A percentile compares a stretch with the other conserved stretches of the same genome.
phyloP scores from a whole-genome alignment of 768 basidiomycete species.

The Termitomyces sp. region DNA sequence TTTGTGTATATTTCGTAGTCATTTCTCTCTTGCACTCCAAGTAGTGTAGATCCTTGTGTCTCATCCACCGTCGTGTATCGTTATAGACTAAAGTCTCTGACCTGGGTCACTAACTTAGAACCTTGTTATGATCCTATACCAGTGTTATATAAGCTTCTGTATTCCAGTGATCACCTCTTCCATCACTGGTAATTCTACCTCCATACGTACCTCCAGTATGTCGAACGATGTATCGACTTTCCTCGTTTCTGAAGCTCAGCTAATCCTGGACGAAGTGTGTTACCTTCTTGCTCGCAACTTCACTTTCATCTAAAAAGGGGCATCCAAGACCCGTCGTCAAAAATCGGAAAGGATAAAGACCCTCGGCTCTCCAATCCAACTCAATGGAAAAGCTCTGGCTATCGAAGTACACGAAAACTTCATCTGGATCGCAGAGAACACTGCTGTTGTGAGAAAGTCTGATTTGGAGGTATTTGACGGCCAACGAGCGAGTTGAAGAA shows the following conservation, averaged over 20 bases:
- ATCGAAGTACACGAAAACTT: conserved; percentile 57
- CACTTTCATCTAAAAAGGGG: conserved; percentile 3
- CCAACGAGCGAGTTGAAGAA: background rate
- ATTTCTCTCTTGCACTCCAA: conserved; percentile 4
- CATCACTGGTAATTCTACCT: background rate
- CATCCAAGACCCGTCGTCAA: conserved; percentile 55
- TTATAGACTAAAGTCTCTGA: background rate
- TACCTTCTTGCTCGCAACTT: conserved; percentile 1
- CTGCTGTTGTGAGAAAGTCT: conserved; percentile 64
- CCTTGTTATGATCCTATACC: too few relatives aligned
- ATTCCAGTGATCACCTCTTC: too few relatives aligned
- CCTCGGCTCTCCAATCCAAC: conserved; percentile 73
- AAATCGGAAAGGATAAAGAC: conserved; percentile 69
- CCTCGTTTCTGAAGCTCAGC: conserved; percentile 68
- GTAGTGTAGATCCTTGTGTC: conserved; percentile 8
- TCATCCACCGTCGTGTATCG: conserved; percentile 10
- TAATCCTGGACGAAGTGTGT: conserved; percentile 54
- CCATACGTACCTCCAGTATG: conserved; percentile 1
- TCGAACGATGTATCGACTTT: conserved; percentile 42
- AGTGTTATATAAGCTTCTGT: background rate
- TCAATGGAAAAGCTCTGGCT: conserved; percentile 69
- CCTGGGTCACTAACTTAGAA: background rate
- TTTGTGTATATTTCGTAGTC: conserved; percentile 14
- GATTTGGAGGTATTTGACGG: conserved; percentile 61
- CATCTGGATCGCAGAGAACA: conserved; percentile 89